These are phyloP conservation scores for Exobasidium rhododendri DNA, from an alignment of 1,284 basidiomycete genomes.

Conservation along the genomic window DNA sequence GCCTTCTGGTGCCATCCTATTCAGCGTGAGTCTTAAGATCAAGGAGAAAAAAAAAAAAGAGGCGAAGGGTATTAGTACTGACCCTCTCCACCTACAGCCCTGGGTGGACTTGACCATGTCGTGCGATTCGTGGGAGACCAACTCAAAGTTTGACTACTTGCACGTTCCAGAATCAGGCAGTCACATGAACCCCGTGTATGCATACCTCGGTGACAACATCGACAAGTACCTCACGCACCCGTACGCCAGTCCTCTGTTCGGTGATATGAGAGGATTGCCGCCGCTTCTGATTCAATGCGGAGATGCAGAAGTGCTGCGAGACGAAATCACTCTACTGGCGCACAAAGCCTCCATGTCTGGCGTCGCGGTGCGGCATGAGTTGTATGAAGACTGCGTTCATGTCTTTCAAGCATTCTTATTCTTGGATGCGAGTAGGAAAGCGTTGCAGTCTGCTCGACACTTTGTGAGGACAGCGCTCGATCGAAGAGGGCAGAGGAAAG, in stretches of 20 bases:
- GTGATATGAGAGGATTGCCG: conserved; percentile 79
- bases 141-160: conserved; percentile 63
- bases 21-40: conserved; percentile 33
- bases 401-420: conserved; percentile 55
- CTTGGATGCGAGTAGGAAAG: conserved; percentile 52
- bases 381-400: conserved; percentile 79
- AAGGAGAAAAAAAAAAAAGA: too few relatives aligned
- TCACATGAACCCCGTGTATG: conserved; percentile 86
- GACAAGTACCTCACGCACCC: conserved; percentile 89
- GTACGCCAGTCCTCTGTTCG: conserved; percentile 86
- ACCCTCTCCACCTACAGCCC: too few relatives aligned
- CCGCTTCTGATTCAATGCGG: conserved; percentile 90
- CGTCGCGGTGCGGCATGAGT: conserved; percentile 82
- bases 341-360: conserved; percentile 88
- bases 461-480: conserved; percentile 54
- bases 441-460: conserved; percentile 51
- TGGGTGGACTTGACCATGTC: conserved; percentile 78
- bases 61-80: too few relatives aligned
- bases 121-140: conserved; percentile 95
- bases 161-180: conserved; percentile 64
- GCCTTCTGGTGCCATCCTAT: conserved; percentile 51
- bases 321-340: conserved; percentile 87
- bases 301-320: conserved; percentile 87
- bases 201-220: conserved; percentile 80
- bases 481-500: conserved; percentile 33